Evolutionary conservation across 1,284 basidiomycete genomes (phyloP).

Genomic region (Ceratobasidium sp.): DNA sequence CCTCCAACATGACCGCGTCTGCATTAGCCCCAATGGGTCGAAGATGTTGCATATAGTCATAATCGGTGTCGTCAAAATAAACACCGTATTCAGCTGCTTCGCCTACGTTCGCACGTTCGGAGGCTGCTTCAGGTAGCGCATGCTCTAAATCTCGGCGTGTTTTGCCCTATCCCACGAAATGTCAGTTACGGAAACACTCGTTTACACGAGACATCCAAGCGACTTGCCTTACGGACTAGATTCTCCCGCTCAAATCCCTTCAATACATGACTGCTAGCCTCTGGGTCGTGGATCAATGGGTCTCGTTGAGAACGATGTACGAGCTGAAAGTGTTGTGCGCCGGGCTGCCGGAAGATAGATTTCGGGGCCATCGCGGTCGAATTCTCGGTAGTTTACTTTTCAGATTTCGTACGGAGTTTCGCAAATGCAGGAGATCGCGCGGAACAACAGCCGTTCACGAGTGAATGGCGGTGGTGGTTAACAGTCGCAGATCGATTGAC

Average conservation of each 20-base stretch:
- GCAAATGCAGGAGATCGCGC: background rate
- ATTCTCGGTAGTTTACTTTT: background rate
- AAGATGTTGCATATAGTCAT: conserved; percentile 99
- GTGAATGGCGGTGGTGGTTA: background rate
- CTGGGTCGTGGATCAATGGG: conserved; percentile 92
- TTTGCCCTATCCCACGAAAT: conserved; percentile 65
- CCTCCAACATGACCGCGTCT: conserved; percentile 79
- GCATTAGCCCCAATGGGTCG: conserved; percentile 74
- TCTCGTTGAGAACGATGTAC: conserved; percentile 97
- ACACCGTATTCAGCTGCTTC: conserved; percentile 92
- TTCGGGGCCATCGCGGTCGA: conserved; percentile 55
- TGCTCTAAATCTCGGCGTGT: conserved; percentile 76
- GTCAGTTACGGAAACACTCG: conserved; percentile 25
- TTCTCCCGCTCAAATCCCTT: conserved; percentile 81
- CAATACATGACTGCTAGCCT: conserved; percentile 87
- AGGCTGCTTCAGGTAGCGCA: conserved; percentile 57
- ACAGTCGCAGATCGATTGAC: conserved; percentile 6
- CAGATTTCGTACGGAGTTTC: background rate
- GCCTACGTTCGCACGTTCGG: conserved; percentile 70
- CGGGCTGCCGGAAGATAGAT: conserved; percentile 89
- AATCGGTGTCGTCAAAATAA: conserved; percentile 96
- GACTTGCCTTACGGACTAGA: conserved; percentile 63
- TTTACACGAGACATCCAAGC: background rate
- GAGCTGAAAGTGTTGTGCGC: conserved; percentile 92
- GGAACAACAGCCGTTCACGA: background rate